Conservation (phyloP, 768 basidiomycete genomes). For the Leccinum pellstonianum region DNA sequence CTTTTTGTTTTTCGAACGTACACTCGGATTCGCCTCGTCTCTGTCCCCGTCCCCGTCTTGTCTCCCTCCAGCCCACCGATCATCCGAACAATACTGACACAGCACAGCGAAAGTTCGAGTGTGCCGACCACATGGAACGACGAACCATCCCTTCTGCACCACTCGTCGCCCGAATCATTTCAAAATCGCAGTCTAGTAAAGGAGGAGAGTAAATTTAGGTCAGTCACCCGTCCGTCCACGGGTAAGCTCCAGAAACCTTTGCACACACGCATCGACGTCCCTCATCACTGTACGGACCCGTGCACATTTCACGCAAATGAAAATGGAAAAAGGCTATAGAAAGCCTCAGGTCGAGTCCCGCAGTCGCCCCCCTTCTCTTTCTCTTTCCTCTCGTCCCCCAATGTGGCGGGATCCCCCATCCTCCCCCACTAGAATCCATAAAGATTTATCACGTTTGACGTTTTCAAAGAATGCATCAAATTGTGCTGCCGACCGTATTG, state of each 20-base stretch:
- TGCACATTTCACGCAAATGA: too few relatives aligned
- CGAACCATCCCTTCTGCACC: not conserved
- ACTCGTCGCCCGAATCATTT: too few relatives aligned
- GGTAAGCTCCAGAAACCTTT: not conserved
- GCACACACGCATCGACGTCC: not conserved
- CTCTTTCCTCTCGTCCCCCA: not conserved
- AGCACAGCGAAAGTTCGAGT: not conserved
- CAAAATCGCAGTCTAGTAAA: too few relatives aligned
- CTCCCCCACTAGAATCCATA: too few relatives aligned
- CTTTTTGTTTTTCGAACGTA: not conserved
- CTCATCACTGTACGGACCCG: too few relatives aligned
- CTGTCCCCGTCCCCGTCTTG: too few relatives aligned
- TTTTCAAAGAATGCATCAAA: not conserved
- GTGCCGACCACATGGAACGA: not conserved
- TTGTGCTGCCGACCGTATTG: not conserved
- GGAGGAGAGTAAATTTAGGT: too few relatives aligned
- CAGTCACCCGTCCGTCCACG: not conserved
- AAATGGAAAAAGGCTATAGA: too few relatives aligned
- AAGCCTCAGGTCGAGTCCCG: too few relatives aligned
- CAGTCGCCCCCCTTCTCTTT: not conserved
- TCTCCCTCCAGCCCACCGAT: not conserved
- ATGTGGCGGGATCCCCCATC: not conserved
- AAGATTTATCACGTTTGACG: not conserved
- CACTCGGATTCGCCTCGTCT: not conserved
- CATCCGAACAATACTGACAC: not conserved